Base-by-base conservation (phyloP, 352 stramenopile genomes). In the Pythium coloratum region DNA sequence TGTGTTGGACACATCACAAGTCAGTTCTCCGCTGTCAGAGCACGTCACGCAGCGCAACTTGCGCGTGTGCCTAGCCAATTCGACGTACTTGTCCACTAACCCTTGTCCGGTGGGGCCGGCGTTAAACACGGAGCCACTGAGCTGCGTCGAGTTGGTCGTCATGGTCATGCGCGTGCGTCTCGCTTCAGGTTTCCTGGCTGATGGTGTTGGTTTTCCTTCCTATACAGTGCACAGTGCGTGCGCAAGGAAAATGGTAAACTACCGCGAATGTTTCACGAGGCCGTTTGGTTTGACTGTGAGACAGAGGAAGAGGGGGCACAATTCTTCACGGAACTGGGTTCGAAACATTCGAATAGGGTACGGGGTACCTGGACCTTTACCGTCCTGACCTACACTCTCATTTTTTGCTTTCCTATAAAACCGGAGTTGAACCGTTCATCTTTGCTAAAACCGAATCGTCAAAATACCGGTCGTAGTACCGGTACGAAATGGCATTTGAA, bases 101-200 rank as follows among this genome's bases (percentile, higher is more conserved):
- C 84, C 84, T 64, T 77, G 80, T 69, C 84, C 84, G 55, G 77
- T 77, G 32, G 84, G 84, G 40, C 84, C 84, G 34, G 84, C 82
- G 63, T 84, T 84, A 47, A 92, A 70, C 12, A 87, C 76, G 58
- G 78, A 86, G 68, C 75, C 50, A 62, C 66, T 83, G 51, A 73
- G 62, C 57, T 73, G 67, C 62, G 67, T 73, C 57, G 67, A 63
- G 67, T 63, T 73, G 60, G 59, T 64, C 47, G 62, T 70, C 61
- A 64, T 72, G 24, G 50, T 66, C 3, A 26, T 62, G 34, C 24
- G 5, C 14, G 36, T 38, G 8, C 16, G 53, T n/a, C 16, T 2
- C 20, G 8, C 2, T 50, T 38, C 10, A 34, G 30, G 26, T 50
- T 58, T 56, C 47, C 20, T 32, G 2, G 24, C 32, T 24, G 46